Evolutionary conservation across 1,284 basidiomycete species (phyloP).

Genomic region (Xanthoconium separans): DNA sequence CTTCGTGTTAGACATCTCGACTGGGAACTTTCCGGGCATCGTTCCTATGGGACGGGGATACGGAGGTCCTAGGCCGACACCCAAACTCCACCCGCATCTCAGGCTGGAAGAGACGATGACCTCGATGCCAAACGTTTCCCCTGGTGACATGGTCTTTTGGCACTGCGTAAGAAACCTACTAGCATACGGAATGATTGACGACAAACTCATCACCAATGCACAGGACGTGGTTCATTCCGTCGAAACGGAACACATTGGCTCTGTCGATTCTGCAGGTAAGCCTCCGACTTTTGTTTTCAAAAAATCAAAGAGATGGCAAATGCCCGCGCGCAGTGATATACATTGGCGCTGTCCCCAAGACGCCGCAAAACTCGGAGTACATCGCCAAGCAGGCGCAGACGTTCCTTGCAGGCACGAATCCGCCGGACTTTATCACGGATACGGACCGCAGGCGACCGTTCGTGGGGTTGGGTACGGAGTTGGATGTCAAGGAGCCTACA

Average conservation of each 20-base stretch:
- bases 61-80: slow-evolving; percentile 52
- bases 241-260: slow-evolving; percentile 68
- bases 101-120: slow-evolving; percentile 71
- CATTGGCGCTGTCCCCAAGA: slow-evolving; percentile 78
- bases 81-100: slow-evolving; percentile 64
- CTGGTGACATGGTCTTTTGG: slow-evolving; percentile 88
- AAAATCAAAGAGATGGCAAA: not conserved
- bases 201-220: not conserved
- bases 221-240: slow-evolving; percentile 80
- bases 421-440: slow-evolving; percentile 73
- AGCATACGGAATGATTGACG: not conserved
- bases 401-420: slow-evolving; percentile 60
- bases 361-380: slow-evolving; percentile 62
- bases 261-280: slow-evolving; percentile 67
- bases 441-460: slow-evolving; percentile 15
- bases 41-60: slow-evolving; percentile 42
- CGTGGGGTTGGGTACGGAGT: slow-evolving; percentile 25
- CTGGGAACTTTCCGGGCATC: slow-evolving; percentile 61
- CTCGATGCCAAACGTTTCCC: slow-evolving; percentile 68
- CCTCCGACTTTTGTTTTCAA: not conserved
- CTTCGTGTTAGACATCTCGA: slow-evolving; percentile 46
- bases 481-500: slow-evolving; percentile 22
- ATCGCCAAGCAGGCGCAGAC: slow-evolving; percentile 58
- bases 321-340: slow-evolving; percentile 59
- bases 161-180: slow-evolving; percentile 60